Evolutionary conservation across 2,329 filamentous ascomycete genomes (phyloP), one percentile per base, ranked within the genome.

Genomic region (Diplodia scrobiculata): DNA sequence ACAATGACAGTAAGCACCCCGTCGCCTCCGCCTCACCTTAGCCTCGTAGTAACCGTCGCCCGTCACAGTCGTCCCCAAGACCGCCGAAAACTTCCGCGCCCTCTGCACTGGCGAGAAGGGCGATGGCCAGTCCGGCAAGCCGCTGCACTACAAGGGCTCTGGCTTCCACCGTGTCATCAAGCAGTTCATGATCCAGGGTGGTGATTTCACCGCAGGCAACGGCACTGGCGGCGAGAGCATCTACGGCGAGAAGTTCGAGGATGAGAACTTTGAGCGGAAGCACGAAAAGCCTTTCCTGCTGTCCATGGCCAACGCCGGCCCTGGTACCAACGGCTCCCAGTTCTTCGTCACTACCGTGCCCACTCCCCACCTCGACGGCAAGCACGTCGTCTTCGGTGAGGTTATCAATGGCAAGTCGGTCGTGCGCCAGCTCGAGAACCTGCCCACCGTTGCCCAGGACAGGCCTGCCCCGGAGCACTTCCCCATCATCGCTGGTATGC

Each of bases 161-260:
- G 83, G 82, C 72, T 98, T 99, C 84, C 94, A 99, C 83, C 91
- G 94, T 62, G 91, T 99, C 70, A 99, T 99, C 83, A 97, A 97
- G 84, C 87, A 91, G 74, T 99, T 99, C 81, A 98, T 99, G 94
- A 95, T 97, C 75, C 91, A 97, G 82, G 93, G 95, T 75, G 94
- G 95, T 79, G 95, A 98, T 79, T 99, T 99, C 79, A 99, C 94
- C 58, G 89, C 87, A 65, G 92, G 92, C 77, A 94, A 98, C 77
- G 95, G 94, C 70, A 98, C 94, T 29, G 94, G 94, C 70, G 94
- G 94, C 74, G 95, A 98, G 82, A 95, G 91, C 70, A 98, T 99
- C 79, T 99, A 98, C 76, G 94, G 94, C 75, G 90, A 90, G 78
- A 98, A 97, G 82, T 99, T 99, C 73, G 91, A 91, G 73, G 94